A percentile compares a stretch with the other conserved stretches of the same genome.
phyloP scores from a whole-genome alignment of 2,329 filamentous ascomycete genomes.

The Pseudogymnoascus sp. region DNA sequence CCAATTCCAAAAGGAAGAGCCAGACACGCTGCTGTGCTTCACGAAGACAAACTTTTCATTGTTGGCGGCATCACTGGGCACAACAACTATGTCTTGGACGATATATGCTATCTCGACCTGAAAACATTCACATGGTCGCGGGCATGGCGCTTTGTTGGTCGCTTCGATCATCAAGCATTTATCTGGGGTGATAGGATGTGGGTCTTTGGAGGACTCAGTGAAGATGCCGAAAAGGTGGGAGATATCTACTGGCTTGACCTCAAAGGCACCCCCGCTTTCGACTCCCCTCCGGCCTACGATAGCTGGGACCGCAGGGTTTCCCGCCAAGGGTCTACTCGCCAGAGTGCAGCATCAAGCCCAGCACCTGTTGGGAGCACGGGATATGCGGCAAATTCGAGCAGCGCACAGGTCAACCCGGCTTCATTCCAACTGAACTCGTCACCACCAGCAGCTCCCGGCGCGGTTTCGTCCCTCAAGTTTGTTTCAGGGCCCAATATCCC shows the following conservation, averaged over 20 bases:
- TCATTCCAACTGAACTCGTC: conserved; percentile 63
- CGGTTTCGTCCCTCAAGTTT: conserved; percentile 85
- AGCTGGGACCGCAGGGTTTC: conserved; percentile 31
- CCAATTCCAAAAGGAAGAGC: conserved; percentile 82
- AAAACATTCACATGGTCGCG: conserved; percentile 98
- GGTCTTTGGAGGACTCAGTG: conserved; percentile 91
- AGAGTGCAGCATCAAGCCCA: conserved; percentile 39
- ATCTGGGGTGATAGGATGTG: conserved; percentile 87
- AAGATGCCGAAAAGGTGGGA: conserved; percentile 93
- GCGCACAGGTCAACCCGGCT: conserved; percentile 56
- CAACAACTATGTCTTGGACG: conserved; percentile 85
- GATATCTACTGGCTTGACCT: conserved; percentile 98
- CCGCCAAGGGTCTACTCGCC: conserved; percentile 41
- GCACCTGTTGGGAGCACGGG: conserved; percentile 50
- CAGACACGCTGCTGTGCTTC: conserved; percentile 80
- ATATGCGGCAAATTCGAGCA: conserved; percentile 60
- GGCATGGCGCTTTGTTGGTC: conserved; percentile 87
- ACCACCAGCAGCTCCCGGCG: conserved; percentile 75
- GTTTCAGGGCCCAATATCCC: conserved; percentile 79
- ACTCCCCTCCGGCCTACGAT: conserved; percentile 55
- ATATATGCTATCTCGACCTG: conserved; percentile 92
- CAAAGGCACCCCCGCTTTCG: conserved; percentile 79
- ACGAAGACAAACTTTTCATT: conserved; percentile 95
- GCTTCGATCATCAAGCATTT: conserved; percentile 93
- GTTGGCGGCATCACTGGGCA: conserved; percentile 92